Base-by-base conservation (phyloP, 2,329 filamentous ascomycete species). In the Neofusicoccum sp. region DNA sequence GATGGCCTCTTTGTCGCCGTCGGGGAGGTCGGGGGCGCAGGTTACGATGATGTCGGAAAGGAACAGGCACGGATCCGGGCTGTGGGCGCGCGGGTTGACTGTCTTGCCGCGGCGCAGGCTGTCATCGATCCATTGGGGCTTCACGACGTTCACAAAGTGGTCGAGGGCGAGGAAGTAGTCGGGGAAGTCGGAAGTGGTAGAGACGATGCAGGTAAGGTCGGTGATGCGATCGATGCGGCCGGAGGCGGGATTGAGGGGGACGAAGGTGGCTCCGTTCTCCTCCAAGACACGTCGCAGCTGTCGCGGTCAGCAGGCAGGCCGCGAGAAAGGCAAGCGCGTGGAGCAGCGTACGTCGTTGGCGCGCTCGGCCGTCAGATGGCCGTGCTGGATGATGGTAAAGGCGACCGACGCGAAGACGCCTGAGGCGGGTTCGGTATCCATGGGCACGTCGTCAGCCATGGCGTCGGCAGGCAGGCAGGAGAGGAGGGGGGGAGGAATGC, bases 1-100 rank as follows among this genome's bases (percentile, higher is more conserved):
- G 63, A 99, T 97, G 9, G 93, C 91, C 78, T 98, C 94, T 74
- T 93, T 91, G 76, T 99, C 95, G 39, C 87, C 90, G 39, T 87
- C 81, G 0, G 95, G 95, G 50, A 99, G 86, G 70, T 95, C 91
- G 56, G 93, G 91, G 50, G 89, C 92, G 72, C 91, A 96, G 36
- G 89, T 90, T 16, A 97, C 83, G 33, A 90, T 85, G 45, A 98
- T 89, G 68, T 92, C 89, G 58, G 90, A 91, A 77, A 99, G 91
- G 74, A 97, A 95, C 73, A 97, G 87, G 64, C 90, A 86, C 1
- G 94, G 93, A 71, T 99, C 95, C 1, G 95, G 95, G 49, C 90
- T 97, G 75, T 90, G 96, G 14, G 92, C 90, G 44, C 94, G 87
- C 8, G 93, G 86, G 69, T 92, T 92, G 37, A 88, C 88, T 61